Base-by-base conservation (phyloP, 2,329 filamentous ascomycete species). In the Pyrenochaeta sp. region DNA sequence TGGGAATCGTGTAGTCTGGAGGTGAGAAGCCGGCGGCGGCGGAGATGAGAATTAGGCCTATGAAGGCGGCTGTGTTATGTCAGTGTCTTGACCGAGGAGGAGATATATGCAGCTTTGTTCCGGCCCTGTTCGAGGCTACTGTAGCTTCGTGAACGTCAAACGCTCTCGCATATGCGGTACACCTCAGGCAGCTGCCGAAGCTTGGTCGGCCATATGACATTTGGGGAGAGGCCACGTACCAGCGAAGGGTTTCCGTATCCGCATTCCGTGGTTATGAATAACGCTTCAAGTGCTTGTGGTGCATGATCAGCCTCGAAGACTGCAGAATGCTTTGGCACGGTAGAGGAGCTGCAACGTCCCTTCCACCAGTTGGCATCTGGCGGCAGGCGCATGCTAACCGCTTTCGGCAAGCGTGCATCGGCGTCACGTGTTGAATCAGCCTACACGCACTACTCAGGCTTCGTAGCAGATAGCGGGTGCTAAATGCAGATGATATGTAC, bases 221-320 rank as follows among this genome's bases (percentile, higher is more conserved):
- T 50, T 50, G 39, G 19, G 28, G 19, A 34, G 49, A 43, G 47
- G 40, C 44, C 61, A 81, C 87, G 73, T 82, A 95, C 93, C 91
- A 81, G 92, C 92, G 76, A 97, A 96, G 54, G 91, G 90, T 71
- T 93, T 86, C 74, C 93, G 88, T 81, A 97, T 92, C 79, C 91
- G 91, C 90, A 96, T 95, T 2, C 40, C 58, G 50, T 30, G 45
- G 10, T 32, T n/a, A 10, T 43, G 10, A 43, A 27, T 47, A 45
- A 43, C 46, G 62, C 52, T 67, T 62, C 57, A 52, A 60, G 49
- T 48, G 51, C 24, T n/a, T 37, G 45, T 42, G 34, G 50, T 50
- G 53, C 65, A 67, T 67, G 50, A 34, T 58, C 45, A 19, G 32
- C 15, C 13, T 19, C 4, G 36, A n/a, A 19, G 36, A 8, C 36